Percentiles rank a stretch among this genome's conserved stretches.
These are phyloP conservation scores for Selenicereus undatus DNA, from an alignment of 148 eudicot genomes.

Conservation along the genomic window DNA sequence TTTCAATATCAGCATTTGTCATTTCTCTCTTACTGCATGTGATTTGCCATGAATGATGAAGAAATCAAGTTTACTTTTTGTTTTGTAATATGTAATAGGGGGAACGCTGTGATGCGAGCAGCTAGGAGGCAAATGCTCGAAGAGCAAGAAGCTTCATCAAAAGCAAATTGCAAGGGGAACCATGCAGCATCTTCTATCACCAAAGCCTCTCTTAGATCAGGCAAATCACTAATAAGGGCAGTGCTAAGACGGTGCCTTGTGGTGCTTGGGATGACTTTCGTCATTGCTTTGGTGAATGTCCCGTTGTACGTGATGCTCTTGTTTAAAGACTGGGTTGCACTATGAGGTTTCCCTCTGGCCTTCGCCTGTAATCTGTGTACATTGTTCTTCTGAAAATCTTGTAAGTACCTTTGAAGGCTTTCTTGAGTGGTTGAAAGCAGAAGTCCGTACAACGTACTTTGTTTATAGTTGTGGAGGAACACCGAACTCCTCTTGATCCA, in stretches of 20 bases:
- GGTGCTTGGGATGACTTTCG: constrained; percentile 37
- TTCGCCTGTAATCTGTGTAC: neutral
- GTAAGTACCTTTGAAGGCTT: no score
- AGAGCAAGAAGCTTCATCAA: constrained; percentile 39
- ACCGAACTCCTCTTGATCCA: no score
- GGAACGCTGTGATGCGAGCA: constrained; percentile 74
- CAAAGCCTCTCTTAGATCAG: constrained; percentile 31
- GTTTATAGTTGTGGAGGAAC: no score
- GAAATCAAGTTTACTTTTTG: neutral
- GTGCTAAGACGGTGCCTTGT: constrained; percentile 50
- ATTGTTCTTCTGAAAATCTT: no score
- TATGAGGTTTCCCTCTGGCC: neutral
- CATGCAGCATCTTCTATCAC: neutral
- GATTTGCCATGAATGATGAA: neutral
- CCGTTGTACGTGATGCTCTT: constrained; percentile 79
- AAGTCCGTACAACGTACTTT: no score
- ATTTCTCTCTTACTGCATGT: neutral
- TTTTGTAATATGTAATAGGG: constrained; percentile 43
- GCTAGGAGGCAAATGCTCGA: constrained; percentile 50
- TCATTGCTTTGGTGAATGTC: constrained; percentile 69
- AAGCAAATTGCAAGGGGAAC: constrained; percentile 36
- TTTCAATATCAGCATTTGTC: neutral
- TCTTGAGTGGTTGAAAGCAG: no score
- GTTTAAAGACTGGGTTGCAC: constrained; percentile 75
- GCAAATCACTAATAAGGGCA: constrained; percentile 39